Base-by-base conservation (phyloP, 2,329 filamentous ascomycete genomes). In the Aureobasidium melanogenum region DNA sequence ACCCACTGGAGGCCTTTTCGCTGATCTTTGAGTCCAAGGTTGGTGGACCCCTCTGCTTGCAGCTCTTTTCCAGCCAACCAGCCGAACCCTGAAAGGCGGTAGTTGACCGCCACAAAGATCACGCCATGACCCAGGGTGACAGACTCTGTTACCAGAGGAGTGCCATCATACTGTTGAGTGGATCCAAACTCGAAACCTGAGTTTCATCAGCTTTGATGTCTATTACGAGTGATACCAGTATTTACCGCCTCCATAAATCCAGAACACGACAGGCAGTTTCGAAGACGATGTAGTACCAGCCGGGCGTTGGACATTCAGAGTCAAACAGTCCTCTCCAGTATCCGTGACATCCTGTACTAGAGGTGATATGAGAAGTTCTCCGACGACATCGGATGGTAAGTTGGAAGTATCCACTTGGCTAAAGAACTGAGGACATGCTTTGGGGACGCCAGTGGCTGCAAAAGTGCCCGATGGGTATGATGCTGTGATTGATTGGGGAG, bases 71-170 rank as follows among this genome's bases (percentile, higher is more conserved):
- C 67, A 38, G 66, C 69, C 5, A 74, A 65, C 63, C 71, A 75
- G 22, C 73, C 74, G 34, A 69, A 73, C 17, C 67, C 71, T 10
- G 65, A 67, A 1, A 75, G 64, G 50, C 73, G 69, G 73, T 95
- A 92, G 74, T 91, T 92, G 69, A 92, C 84, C 0, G 86, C 82
- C 0, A 93, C 88, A 59, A 86, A 89, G 50, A 95, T 75, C 64
- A 93, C 84, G 0, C 87, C 85, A 73, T 88, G 83, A 34, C 78
- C 78, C 58, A 80, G 66, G 0, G 67, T 64, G 14, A 81, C 73
- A 1, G 79, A 79, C 60, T 74, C 71, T 41, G 65, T 52, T 14
- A 79, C 67, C 14, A 79, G 66, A 7, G 69, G 71, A 5, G 70
- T 70, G 10, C 73, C 76, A 64, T 78, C 73, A 55, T 78, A 78